These are phyloP conservation scores for Senna tora DNA, from an alignment of 306 rosid genomes.

Conservation along the genomic window DNA sequence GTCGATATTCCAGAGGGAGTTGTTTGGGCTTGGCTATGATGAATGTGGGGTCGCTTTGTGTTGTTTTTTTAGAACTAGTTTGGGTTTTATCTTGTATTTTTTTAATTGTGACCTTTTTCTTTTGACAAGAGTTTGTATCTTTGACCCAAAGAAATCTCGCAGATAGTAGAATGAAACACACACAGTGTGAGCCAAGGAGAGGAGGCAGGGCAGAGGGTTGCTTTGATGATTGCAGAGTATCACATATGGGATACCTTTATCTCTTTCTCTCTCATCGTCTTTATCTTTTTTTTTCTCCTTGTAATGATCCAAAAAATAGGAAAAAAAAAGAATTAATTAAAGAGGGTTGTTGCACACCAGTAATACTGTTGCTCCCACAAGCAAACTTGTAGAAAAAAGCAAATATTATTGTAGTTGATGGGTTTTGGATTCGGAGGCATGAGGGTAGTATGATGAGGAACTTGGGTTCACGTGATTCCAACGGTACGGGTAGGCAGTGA, in stretches of 20 bases:
- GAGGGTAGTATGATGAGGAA: conserved; percentile 57
- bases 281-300: conserved; percentile 33
- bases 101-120: conserved; percentile 32
- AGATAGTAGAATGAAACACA: conserved; percentile 34
- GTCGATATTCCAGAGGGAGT: conserved; percentile 45
- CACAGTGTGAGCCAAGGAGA: conserved; percentile 43
- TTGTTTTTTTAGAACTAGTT: background rate
- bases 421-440: conserved; percentile 47
- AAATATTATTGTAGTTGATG: conserved; percentile 28
- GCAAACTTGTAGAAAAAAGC: conserved; percentile 39
- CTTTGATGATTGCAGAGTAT: conserved; percentile 54
- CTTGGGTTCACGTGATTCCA: conserved; percentile 76
- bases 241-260: conserved; percentile 34
- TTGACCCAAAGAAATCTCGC: conserved; percentile 56
- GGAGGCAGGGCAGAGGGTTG: conserved; percentile 39
- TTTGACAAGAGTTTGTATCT: conserved; percentile 55
- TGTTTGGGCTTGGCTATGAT: conserved; percentile 48
- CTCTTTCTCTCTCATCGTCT: conserved; percentile 28
- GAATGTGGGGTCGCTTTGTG: conserved; percentile 41
- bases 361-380: conserved; percentile 38
- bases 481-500: conserved; percentile 51
- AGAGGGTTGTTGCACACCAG: conserved; percentile 11
- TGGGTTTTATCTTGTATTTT: background rate
- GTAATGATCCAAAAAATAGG: conserved; percentile 35
- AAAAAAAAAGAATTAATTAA: too few relatives aligned